Conservation (phyloP, 441 rosid genomes). For the Geranium incanum region DNA sequence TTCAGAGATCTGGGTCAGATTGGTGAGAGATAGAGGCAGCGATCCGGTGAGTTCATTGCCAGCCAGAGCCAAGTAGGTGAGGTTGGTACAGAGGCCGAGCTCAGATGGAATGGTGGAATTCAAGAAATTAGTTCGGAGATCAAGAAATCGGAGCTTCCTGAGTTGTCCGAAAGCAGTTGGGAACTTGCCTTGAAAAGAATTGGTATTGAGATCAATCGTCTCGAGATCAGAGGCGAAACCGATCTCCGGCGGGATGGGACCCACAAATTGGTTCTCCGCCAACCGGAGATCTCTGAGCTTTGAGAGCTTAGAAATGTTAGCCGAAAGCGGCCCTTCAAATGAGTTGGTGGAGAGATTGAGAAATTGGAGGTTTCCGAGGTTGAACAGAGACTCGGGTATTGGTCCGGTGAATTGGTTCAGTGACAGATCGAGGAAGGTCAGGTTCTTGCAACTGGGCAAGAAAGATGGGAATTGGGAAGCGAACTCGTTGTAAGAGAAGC, state of each 20-base stretch:
- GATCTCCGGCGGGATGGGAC: conserved; percentile 40
- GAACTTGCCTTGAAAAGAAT: conserved; percentile 39
- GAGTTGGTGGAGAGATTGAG: conserved; percentile 37
- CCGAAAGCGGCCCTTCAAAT: conserved; percentile 37
- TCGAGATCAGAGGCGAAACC: conserved; percentile 36
- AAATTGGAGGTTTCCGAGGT: conserved; percentile 37
- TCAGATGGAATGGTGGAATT: conserved; percentile 50
- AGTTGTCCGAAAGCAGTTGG: conserved; percentile 59
- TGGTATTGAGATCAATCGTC: conserved; percentile 33
- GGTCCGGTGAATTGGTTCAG: conserved; percentile 30
- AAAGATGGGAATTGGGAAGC: conserved; percentile 40
- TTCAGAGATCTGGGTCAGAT: conserved; percentile 26
- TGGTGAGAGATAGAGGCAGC: conserved; percentile 47
- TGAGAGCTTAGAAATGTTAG: conserved; percentile 44
- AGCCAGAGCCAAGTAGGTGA: conserved; percentile 46
- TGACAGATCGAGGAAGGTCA: conserved; percentile 51
- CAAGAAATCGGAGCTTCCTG: conserved; percentile 36
- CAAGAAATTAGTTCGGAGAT: conserved; percentile 34
- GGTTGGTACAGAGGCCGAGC: conserved; percentile 44
- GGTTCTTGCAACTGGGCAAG: conserved; percentile 32
- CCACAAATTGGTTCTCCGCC: conserved; percentile 32
- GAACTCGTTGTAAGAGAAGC: conserved; percentile 32
- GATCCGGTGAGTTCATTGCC: conserved; percentile 41
- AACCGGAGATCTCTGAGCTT: conserved; percentile 36
- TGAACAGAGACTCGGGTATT: conserved; percentile 36